Base-by-base conservation (phyloP, 805 yeast genomes). In the Vanderwaltozyma tropicalis region DNA sequence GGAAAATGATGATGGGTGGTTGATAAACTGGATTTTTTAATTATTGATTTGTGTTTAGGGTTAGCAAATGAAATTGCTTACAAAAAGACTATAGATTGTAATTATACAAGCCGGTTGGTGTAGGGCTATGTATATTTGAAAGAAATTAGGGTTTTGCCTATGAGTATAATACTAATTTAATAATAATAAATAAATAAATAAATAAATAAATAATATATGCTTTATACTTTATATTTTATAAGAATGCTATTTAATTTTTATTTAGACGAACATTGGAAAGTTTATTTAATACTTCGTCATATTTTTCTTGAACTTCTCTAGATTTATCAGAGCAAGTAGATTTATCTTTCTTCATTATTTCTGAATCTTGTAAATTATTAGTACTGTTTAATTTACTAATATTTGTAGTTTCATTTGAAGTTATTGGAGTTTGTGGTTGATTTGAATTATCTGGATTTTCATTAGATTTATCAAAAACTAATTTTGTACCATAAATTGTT, bases 251-350 rank as follows among this genome's bases (percentile, higher is more conserved):
- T 30, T 29, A 41, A 20, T 35, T 45, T 38, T 57, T 66, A 45
- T 73, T 76, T 2, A 79, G 74, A 45, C 85, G 65, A 12, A 75
- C 83, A 35, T 76, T 63, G 21, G 78, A 74, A 19, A 80, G 76
- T 48, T 78, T 79, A 47, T 79, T 78, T 50, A 80, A 63, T 30
- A 80, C 61, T 52, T 77, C 78, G 45, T 80, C 87, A 49, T 80
- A 80, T 11, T 74, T 81, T 48, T 77, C 80, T 53, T 78, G 80
- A n/a, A 80, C 83, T 4, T 69, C 74, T 17, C 48, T 35, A 14
- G 21, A 19, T n/a, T 35, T 30, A 8, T 11, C 29, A 12, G 33
- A 26, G 13, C 28, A 35, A 8, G 17, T 17, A 11, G 13, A 5
- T n/a, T 9, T 33, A 4, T 19, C 31, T 4, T 19, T 15, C n/a